Conservation (phyloP, 176 grass and related monocot genomes). For the Hyparrhenia diplandra region DNA sequence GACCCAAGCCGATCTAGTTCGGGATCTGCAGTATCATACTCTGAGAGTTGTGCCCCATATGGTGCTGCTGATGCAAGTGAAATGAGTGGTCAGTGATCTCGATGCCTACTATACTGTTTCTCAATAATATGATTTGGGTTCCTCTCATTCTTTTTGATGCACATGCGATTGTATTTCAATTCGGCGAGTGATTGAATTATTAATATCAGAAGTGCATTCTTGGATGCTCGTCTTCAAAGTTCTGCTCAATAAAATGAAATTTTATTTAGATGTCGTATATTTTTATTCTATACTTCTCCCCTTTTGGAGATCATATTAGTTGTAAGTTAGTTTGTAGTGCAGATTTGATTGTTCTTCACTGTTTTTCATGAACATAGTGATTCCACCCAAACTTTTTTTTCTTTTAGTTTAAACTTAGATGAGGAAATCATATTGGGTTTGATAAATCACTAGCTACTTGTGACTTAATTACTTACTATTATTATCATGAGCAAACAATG, state of each 20-base stretch:
- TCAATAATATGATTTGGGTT: not conserved
- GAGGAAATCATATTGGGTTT: conserved; percentile 9
- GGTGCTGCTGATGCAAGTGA: conserved; percentile 56
- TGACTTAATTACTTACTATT: conserved; percentile 12
- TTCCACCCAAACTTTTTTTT: not conserved
- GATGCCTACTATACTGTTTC: conserved; percentile 1
- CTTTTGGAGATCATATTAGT: not conserved
- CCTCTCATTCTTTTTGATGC: conserved; percentile 2
- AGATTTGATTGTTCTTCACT: conserved; percentile 8
- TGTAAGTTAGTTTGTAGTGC: not conserved
- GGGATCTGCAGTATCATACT: conserved; percentile 75
- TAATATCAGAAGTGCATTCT: conserved; percentile 15
- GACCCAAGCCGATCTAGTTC: conserved; percentile 68
- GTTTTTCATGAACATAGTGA: not conserved
- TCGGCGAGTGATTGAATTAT: not conserved
- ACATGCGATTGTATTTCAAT: conserved; percentile 3
- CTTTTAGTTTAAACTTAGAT: conserved; percentile 12
- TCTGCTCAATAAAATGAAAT: not conserved
- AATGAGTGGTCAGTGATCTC: conserved; percentile 55
- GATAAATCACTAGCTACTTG: conserved; percentile 24
- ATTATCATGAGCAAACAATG: not conserved
- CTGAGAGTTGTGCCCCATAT: conserved; percentile 78
- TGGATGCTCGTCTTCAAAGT: not conserved
- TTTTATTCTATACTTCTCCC: not conserved
- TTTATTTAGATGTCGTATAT: not conserved